Base-by-base conservation (phyloP, 805 yeast species). In the Lachancea meyersii region DNA sequence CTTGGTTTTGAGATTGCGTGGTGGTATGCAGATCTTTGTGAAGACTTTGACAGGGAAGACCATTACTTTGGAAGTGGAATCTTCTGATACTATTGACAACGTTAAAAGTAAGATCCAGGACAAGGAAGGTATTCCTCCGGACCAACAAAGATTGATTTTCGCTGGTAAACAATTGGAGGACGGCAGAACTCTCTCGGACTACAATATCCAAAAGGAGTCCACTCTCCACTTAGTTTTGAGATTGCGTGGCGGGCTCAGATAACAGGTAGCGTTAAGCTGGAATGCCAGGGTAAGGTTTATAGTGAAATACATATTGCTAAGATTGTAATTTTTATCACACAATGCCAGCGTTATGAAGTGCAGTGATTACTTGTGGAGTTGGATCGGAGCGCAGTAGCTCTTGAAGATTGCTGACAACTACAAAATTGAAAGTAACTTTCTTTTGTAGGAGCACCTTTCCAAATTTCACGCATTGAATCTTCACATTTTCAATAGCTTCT, bases 131-230 rank as follows among this genome's bases (percentile, higher is more conserved):
- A 87, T 87, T 60, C 96, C 96, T 60, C 96, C 96, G 57, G 96
- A 87, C 75, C 96, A 87, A 70, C 96, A 87, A 73, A 80, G 96
- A 73, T 75, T 87, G 60, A 87, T 87, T 71, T 87, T 87, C 61
- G 96, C 96, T 57, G 96, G 96, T 77, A 87, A 87, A 76, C 96
- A 87, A 72, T 76, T 87, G 57, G 96, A 87, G 73, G 96, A 87
- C 60, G 96, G 96, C 57, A 83, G 96, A 76, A 87, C 96, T 40
- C 72, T 87, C 53, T 83, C 95, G 41, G 96, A 87, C 70, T 87
- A 86, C 82, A 87, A 86, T 81, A 86, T 86, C 67, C 96, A 87
- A 73, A 87, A 87, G 77, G 96, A 87, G 72, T 86, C 95, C 46
- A 80, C 94, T 38, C 68, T 83, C 23, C 94, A 86, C 67, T 72